Evolutionary conservation across 495 filamentous ascomycete genomes (phyloP), one percentile per base, ranked within the genome.

Genomic region (Usnea hakonensis): DNA sequence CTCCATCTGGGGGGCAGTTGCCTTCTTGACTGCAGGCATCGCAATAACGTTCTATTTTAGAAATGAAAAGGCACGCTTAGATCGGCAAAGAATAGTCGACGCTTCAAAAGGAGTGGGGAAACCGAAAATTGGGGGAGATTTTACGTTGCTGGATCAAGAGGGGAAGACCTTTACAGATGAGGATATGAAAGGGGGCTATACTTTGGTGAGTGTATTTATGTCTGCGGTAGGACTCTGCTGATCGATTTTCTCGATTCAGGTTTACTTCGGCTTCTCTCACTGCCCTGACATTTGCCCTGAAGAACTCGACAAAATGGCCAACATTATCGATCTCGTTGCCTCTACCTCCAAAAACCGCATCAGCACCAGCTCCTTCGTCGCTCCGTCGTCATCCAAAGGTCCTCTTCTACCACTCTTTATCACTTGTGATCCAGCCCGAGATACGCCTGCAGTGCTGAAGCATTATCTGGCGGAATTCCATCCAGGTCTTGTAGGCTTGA

Each of bases 201-300:
- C 84, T 60, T 77, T 98, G 78, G 80, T 82, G 58, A 66, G 80
- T 75, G 38, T 19, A 10, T 55, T 26, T 55, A 28, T 6, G 16
- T n/a, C 58, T 52, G 26, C 32, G 7, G 28, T 17, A 16, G 21
- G 5, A 36, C 14, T n/a, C 57, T 1, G 16, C 57, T 36, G 36
- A 44, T 41, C 10, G 38, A n/a, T 19, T 32, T 58, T 2, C 1
- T n/a, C n/a, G 5, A 14, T 40, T 4, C 65, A 88, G 89, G 85
- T 97, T 50, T 98, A 98, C 75, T 98, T 97, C 72, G 94, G 94
- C 67, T 98, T 98, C 85, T 90, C 90, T 17, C 91, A 96, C 75
- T 98, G 94, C 73, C 94, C 94, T 16, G 94, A 98, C 74, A 98
- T 98, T 74, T 98, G 94, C 79, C 94, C 94, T 35, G 94, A 98